Evolutionary conservation across 1,284 basidiomycete genomes (phyloP), one percentile per base, ranked within the genome.

Genomic region (Rhodotorula sp.): DNA sequence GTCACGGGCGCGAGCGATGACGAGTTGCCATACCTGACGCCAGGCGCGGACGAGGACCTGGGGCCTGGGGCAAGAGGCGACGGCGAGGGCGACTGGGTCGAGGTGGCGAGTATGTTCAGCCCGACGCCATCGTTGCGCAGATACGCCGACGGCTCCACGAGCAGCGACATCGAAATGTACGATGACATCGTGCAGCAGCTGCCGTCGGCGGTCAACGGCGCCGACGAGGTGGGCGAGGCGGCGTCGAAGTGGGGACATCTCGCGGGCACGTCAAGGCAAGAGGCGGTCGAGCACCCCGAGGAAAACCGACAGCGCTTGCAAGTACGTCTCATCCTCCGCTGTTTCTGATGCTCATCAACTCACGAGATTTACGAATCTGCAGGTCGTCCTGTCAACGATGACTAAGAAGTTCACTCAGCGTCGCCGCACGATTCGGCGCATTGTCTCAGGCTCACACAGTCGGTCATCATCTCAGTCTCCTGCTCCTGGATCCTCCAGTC

Each of bases 311-410:
- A 80, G n/a, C 73, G 79, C 13, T 77, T 84, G 44, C 68, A 68
- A 53, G 73, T 75, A 27, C 48, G 67, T 46, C 8, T 3, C n/a
- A 9, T 12, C 41, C 27, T n/a, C n/a, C 19, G 25, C 45, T 49
- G 21, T 19, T 19, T 41, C 21, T 49, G 7, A 0, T 19, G 27
- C 21, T 7, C 14, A 3, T 0, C 21, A 21, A 27, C 25, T 44
- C 23, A 14, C 1, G 4, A 17, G 3, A 7, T 8, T 41, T 48
- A 7, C 27, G 44, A 5, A 7, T 12, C 3, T 23, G 27, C 82
- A 84, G 67, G 77, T 83, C 23, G 82, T 84, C 1, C 77, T 85
- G 14, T 79, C 80, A 53, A 84, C 82, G 4, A 83, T 84, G 78
- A 85, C 83, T 12, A 80, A 81, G 69, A 82, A 82, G 77, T 77